Percentiles rank a stretch among this genome's conserved stretches.
Conservation (phyloP, 148 eudicot genomes). For the Suaeda aralocaspica region DNA sequence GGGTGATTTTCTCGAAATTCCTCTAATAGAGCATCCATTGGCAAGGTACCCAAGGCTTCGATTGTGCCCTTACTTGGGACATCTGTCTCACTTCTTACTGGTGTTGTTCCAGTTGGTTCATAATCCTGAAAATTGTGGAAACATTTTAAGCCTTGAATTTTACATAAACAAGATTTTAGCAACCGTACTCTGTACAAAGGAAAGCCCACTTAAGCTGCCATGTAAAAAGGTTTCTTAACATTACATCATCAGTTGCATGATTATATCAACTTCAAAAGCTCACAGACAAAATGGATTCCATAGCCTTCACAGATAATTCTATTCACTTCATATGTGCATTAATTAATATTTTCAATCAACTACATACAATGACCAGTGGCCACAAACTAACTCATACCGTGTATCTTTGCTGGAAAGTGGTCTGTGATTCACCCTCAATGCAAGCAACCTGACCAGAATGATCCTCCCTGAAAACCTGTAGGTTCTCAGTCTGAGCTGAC, state of each 20-base stretch:
- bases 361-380: too few species aligned
- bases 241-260: too few species aligned
- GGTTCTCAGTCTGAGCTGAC: constrained; percentile 49
- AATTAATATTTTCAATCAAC: too few species aligned
- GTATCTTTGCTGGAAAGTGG: constrained; percentile 72
- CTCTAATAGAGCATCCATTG: constrained; percentile 74
- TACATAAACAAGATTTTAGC: too few species aligned
- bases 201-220: too few species aligned
- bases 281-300: too few species aligned
- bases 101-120: constrained; percentile 84
- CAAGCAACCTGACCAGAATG: constrained; percentile 56
- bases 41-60: constrained; percentile 77
- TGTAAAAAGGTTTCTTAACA: too few species aligned
- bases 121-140: constrained; percentile 51
- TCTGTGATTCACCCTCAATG: constrained; percentile 57
- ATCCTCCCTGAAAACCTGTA: constrained; percentile 51
- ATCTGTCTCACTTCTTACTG: constrained; percentile 63
- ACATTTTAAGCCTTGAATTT: neutral
- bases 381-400: constrained; percentile 43
- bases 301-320: too few species aligned
- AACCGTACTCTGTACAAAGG: too few species aligned
- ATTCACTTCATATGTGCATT: too few species aligned
- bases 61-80: constrained; percentile 79
- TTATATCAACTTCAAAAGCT: too few species aligned
- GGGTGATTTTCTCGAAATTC: constrained; percentile 86